Evolutionary conservation across 2,329 filamentous ascomycete species (phyloP).

Genomic region (Elsinoe ampelina): DNA sequence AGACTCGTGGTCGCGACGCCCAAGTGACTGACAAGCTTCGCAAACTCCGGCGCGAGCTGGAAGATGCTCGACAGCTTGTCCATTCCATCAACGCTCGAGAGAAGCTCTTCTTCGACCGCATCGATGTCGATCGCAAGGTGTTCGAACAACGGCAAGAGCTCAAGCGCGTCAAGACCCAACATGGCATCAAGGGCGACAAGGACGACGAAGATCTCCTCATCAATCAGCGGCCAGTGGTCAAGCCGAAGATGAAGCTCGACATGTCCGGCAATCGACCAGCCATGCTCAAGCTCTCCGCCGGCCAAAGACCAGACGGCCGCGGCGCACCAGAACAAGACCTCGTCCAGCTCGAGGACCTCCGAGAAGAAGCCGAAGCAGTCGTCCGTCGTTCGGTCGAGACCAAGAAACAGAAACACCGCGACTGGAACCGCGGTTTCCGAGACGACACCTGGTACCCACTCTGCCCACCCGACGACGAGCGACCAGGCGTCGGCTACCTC

Average conservation of each 20-base stretch:
- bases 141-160: conserved; percentile 76
- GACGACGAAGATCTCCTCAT: conserved; percentile 78
- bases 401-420: conserved; percentile 77
- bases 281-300: conserved; percentile 33
- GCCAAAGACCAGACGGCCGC: conserved; percentile 56
- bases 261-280: conserved; percentile 56
- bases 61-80: conserved; percentile 76
- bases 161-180: conserved; percentile 78
- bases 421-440: conserved; percentile 84
- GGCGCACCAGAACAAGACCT: conserved; percentile 65
- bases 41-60: conserved; percentile 79
- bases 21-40: conserved; percentile 93
- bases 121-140: conserved; percentile 64
- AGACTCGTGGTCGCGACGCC: conserved; percentile 86
- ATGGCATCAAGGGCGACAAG: conserved; percentile 74
- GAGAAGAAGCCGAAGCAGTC: conserved; percentile 71
- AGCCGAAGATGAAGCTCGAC: conserved; percentile 47
- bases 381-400: conserved; percentile 74
- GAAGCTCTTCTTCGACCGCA: conserved; percentile 63
- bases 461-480: conserved; percentile 59
- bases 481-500: conserved; percentile 22
- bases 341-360: conserved; percentile 63
- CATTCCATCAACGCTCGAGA: conserved; percentile 72
- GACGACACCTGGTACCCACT: conserved; percentile 81
- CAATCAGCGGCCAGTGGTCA: conserved; percentile 61